phyloP scores from a whole-genome alignment of 208 protist genomes.

The Wallacemonas sp. region DNA sequence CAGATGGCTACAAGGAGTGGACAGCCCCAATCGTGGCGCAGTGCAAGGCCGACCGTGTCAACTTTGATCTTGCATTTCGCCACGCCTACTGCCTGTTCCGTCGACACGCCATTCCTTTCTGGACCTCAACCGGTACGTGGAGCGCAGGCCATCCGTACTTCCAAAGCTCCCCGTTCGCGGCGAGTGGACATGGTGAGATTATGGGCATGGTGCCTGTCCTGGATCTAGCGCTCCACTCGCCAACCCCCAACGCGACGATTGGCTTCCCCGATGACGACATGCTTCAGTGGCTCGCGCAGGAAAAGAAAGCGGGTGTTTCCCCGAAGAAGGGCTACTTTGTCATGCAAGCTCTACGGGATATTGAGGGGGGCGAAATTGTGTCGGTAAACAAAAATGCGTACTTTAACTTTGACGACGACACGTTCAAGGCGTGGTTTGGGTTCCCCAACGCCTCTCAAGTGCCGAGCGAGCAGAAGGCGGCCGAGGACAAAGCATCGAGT shows the following conservation, averaged over 20 bases:
- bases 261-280: slow-evolving; percentile 87
- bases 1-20: slow-evolving; percentile 64
- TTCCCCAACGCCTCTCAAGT: slow-evolving; percentile 73
- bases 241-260: slow-evolving; percentile 78
- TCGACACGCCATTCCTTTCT: slow-evolving; percentile 84
- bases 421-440: slow-evolving; percentile 88
- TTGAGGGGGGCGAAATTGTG: slow-evolving; percentile 71
- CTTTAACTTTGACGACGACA: slow-evolving; percentile 88
- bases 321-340: slow-evolving; percentile 79
- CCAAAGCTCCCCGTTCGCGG: slow-evolving; percentile 52
- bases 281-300: slow-evolving; percentile 78
- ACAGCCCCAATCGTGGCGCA: slow-evolving; percentile 48
- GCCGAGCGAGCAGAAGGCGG: slow-evolving; percentile 16
- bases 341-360: slow-evolving; percentile 87
- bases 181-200: slow-evolving; percentile 48
- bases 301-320: slow-evolving; percentile 56
- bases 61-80: slow-evolving; percentile 75
- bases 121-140: slow-evolving; percentile 46
- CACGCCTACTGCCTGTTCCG: slow-evolving; percentile 88
- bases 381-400: slow-evolving; percentile 85
- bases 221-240: slow-evolving; percentile 81
- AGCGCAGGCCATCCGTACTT: slow-evolving; percentile 82
- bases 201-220: slow-evolving; percentile 87
- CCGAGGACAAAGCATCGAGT: too few species aligned
- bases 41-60: slow-evolving; percentile 48